phyloP scores from a whole-genome alignment of 2,329 filamentous ascomycete species.

The Neonectria punicea region DNA sequence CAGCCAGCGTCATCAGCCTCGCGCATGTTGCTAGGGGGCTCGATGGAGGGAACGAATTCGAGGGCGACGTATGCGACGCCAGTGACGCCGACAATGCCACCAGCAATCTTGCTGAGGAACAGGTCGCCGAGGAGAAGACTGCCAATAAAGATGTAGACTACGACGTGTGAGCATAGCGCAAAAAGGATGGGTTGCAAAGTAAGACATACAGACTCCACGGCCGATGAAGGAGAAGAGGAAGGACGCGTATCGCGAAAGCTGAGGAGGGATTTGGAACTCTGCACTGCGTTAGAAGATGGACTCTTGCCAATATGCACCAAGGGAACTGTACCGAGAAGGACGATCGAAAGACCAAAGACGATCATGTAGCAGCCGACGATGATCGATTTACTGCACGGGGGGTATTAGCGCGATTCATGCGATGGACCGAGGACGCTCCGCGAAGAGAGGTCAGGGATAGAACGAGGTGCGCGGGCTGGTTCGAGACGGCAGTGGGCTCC shows the following conservation, averaged over 20 bases:
- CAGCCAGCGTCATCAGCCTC: slow-evolving; percentile 76
- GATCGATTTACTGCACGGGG: slow-evolving; percentile 55
- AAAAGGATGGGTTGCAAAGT: neutral
- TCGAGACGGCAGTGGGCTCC: slow-evolving; percentile 4
- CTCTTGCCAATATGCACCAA: slow-evolving; percentile 3
- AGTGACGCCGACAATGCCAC: slow-evolving; percentile 78
- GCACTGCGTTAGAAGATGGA: slow-evolving; percentile 37
- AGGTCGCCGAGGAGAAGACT: slow-evolving; percentile 79
- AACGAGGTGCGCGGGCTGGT: slow-evolving; percentile 1
- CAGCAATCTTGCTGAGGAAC: slow-evolving; percentile 78
- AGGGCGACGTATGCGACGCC: slow-evolving; percentile 82
- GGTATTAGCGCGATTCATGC: slow-evolving; percentile 29
- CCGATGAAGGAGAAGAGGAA: slow-evolving; percentile 99
- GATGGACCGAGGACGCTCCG: neutral
- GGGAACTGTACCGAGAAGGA: slow-evolving; percentile 65
- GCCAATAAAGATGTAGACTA: slow-evolving; percentile 97
- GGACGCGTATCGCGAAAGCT: slow-evolving; percentile 91
- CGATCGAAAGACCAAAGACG: slow-evolving; percentile 85
- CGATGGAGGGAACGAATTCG: slow-evolving; percentile 82
- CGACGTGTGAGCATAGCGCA: slow-evolving; percentile 11
- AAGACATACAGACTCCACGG: slow-evolving; percentile 86
- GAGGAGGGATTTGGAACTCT: slow-evolving; percentile 96
- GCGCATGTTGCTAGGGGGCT: slow-evolving; percentile 84
- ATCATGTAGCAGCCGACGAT: slow-evolving; percentile 90
- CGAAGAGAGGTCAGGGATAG: neutral